Percentiles rank a stretch among this genome's conserved stretches.
These are phyloP conservation scores for Acanthamoeba sp. DNA, from an alignment of 208 protist genomes.

Conservation along the genomic window DNA sequence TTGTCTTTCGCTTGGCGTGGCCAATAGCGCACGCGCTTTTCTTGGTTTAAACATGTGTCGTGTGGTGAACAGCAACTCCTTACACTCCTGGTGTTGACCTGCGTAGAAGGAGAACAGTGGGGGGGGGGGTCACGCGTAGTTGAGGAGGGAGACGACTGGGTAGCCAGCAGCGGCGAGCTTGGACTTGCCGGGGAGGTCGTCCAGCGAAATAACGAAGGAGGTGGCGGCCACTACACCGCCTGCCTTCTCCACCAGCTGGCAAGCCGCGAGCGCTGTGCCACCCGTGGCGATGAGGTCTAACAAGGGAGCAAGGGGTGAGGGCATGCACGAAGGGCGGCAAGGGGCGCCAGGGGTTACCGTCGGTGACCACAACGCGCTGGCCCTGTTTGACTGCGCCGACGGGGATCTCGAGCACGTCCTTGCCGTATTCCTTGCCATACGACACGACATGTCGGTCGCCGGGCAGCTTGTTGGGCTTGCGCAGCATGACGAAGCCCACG, in stretches of 20 bases:
- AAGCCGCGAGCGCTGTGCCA: background rate
- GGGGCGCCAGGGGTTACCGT: background rate
- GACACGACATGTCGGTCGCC: slow-evolving; percentile 15
- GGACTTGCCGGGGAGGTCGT: slow-evolving; percentile 12
- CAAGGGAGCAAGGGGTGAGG: background rate
- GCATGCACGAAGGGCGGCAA: background rate
- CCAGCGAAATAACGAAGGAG: slow-evolving; percentile 1
- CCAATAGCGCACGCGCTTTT: too few species aligned
- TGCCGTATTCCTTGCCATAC: slow-evolving; percentile 47
- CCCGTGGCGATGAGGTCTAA: slow-evolving; percentile 30
- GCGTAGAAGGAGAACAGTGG: too few species aligned
- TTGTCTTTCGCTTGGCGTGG: too few species aligned
- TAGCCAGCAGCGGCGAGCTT: background rate
- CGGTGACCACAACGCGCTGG: background rate
- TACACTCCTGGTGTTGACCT: too few species aligned
- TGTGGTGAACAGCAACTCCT: too few species aligned
- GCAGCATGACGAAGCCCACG: slow-evolving; percentile 37
- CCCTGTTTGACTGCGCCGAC: background rate
- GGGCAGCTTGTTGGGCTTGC: slow-evolving; percentile 66
- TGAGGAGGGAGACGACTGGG: slow-evolving; percentile 23
- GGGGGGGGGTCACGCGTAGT: background rate
- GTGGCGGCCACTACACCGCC: background rate
- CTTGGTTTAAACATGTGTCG: too few species aligned
- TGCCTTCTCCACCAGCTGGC: slow-evolving; percentile 21
- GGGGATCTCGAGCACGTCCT: background rate